Percentiles rank a stretch among this genome's conserved stretches.
Evolutionary conservation across 805 yeast species (phyloP).

Genomic region (Yarrowia osloensis): DNA sequence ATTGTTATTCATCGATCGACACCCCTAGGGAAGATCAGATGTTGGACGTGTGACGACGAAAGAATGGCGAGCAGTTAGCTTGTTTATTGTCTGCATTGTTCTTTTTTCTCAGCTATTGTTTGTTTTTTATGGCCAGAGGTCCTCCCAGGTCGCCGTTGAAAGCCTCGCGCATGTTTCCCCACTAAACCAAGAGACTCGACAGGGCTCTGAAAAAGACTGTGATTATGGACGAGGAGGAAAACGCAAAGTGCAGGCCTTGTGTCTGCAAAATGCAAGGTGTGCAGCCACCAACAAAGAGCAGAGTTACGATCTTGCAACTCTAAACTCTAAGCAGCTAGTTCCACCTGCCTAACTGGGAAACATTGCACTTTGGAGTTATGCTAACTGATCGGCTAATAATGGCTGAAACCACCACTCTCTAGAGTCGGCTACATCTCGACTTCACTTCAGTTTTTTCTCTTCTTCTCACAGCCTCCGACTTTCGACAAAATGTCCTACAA

Average conservation of each 20-base stretch:
- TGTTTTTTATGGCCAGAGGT: background rate
- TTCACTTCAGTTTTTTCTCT: background rate
- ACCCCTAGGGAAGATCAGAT: conserved; percentile 8
- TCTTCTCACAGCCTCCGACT: background rate
- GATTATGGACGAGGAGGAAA: background rate
- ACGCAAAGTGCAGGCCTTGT: background rate
- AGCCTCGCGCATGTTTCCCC: background rate
- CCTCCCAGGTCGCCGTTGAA: background rate
- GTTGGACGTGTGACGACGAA: background rate
- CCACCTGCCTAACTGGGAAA: conserved; percentile 21
- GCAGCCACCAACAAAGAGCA: background rate
- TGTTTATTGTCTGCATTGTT: background rate
- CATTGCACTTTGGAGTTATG: background rate
- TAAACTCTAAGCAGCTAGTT: background rate
- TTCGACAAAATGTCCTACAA: conserved; percentile 14
- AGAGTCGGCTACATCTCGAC: background rate
- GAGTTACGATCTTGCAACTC: background rate
- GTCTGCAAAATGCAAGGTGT: background rate
- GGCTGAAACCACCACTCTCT: background rate
- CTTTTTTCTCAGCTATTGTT: background rate
- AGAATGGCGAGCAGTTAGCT: background rate
- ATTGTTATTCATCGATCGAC: background rate
- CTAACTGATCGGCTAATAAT: conserved; percentile 5
- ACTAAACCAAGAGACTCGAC: background rate
- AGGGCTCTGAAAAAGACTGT: background rate